phyloP scores from a whole-genome alignment of 768 basidiomycete genomes.

The Chalciporus sphaerocephalus region DNA sequence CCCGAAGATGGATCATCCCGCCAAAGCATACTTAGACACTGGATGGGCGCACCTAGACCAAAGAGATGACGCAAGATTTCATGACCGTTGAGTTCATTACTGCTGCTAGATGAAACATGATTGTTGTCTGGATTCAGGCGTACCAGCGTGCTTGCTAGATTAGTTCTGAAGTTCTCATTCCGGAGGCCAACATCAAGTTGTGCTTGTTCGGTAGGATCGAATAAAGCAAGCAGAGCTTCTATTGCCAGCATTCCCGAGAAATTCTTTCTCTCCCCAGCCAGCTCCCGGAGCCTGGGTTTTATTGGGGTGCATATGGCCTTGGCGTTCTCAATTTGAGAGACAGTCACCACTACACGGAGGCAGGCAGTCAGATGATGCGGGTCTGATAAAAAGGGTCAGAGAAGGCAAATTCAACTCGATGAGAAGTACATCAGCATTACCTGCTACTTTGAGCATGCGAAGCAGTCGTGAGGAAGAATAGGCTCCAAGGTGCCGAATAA shows the following conservation, averaged over 20 bases:
- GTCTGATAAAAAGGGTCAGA: conserved; percentile 3
- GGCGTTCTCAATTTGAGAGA: conserved; percentile 12
- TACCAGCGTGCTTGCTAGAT: background rate
- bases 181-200: background rate
- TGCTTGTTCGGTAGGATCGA: background rate
- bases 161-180: background rate
- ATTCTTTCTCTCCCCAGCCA: conserved; percentile 6
- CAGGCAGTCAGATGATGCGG: conserved; percentile 8
- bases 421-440: conserved; percentile 2
- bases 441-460: conserved; percentile 10
- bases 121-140: background rate
- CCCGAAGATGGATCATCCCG: background rate
- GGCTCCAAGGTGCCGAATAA: conserved; percentile 9
- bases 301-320: conserved; percentile 1
- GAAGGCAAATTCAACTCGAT: background rate
- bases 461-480: conserved; percentile 7
- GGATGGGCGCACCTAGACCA: background rate
- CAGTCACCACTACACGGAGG: conserved; percentile 15
- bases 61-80: background rate
- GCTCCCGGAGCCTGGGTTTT: conserved; percentile 11
- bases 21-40: background rate
- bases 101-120: background rate
- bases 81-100: no score
- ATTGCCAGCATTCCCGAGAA: conserved; percentile 3
- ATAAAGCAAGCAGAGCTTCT: conserved; percentile 2